Conservation (phyloP, 176 grass and related monocot species). For the Avena insularis region DNA sequence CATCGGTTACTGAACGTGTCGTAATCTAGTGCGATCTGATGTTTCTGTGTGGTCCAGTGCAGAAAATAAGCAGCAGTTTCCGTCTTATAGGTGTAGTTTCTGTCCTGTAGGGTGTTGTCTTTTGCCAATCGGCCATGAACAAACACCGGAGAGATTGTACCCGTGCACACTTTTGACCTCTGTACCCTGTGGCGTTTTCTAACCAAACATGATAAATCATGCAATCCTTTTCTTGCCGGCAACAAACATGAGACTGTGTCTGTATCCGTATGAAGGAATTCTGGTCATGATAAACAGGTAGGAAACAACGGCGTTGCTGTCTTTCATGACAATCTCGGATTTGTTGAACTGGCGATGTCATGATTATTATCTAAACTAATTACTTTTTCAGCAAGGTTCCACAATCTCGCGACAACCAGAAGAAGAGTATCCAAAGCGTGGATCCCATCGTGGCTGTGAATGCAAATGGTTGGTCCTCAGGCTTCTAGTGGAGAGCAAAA, state of each 20-base stretch:
- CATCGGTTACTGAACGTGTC: background rate
- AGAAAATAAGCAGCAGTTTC: constrained; percentile 27
- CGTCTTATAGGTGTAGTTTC: background rate
- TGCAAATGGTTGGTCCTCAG: background rate
- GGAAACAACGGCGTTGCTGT: background rate
- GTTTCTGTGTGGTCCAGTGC: constrained; percentile 8
- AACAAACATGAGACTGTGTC: background rate
- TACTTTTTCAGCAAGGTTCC: too few species aligned
- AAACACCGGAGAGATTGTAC: background rate
- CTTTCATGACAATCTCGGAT: background rate
- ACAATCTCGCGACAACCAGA: too few species aligned
- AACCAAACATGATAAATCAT: background rate
- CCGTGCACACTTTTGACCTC: background rate
- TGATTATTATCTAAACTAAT: background rate
- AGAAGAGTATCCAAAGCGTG: too few species aligned
- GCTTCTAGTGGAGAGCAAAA: constrained; percentile 41
- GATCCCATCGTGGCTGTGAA: too few species aligned
- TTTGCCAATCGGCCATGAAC: background rate
- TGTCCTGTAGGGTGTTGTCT: background rate
- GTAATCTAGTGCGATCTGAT: background rate
- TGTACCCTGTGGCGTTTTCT: background rate
- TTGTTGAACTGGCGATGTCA: background rate
- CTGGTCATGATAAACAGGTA: background rate
- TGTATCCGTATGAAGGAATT: background rate
- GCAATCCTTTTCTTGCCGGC: background rate